Evolutionary conservation across 139 green algal species (phyloP), one percentile per base, ranked within the genome.

Genomic region (Coelastrella sp.): DNA sequence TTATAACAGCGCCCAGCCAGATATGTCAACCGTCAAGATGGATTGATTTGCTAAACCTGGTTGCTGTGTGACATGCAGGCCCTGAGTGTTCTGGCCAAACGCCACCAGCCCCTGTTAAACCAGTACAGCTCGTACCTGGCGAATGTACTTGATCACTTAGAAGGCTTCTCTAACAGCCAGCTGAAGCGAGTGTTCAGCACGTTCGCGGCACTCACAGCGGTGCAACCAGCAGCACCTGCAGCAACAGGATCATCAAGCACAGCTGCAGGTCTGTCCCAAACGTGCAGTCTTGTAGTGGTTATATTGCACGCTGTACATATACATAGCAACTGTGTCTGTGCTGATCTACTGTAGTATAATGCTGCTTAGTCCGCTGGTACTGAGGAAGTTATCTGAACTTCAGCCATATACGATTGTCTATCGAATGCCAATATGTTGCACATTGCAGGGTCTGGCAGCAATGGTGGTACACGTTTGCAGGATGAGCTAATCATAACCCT

Each of bases 101-200:
- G 16, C 4, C 61, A 88, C 16, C 20, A 71, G 3, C 16, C 61
- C 16, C 8, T 84, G 11, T 58, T 94, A 83, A n/a, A 58, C 1
- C 16, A 47, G 64, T 91, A 92, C 88, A 90, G 90, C 83, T 75
- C 68, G 32, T 90, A 80, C 32, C 90, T 94, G 65, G 76, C 68
- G 73, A 89, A 85, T 64, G 66, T 91, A 19, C 84, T 94, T 16
- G 92, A 94, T 84, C 90, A 94, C 80, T 79, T 94, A 71, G 92
- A 93, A 19, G 65, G 54, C 92, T 94, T 94, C 73, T 86, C 22
- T 73, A 61, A 91, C 58, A n/a, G 14, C 5, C 92, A 94, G 92
- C 80, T 94, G 87, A 79, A 76, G 56, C 32, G 17, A 22, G 66
- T 94, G 74, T 92, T 94, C 17, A 84, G 78, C 20, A 75, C 90